Conservation (phyloP, 2,329 filamentous ascomycete species). For the Penicillium sclerotiorum region DNA sequence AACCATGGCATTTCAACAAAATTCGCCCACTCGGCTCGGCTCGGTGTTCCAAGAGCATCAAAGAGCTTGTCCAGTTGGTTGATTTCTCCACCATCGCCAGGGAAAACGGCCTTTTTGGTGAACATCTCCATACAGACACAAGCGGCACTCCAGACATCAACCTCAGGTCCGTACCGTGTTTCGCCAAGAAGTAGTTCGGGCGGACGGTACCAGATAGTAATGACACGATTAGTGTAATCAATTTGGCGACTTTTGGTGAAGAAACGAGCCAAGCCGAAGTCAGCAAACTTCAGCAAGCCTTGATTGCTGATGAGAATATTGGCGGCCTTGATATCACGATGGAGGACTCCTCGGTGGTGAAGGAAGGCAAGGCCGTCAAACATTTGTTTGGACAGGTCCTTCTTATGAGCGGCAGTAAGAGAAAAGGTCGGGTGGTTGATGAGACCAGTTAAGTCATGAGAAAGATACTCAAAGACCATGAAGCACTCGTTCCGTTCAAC, state of each 20-base stretch:
- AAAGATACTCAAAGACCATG: slow-evolving; percentile 99
- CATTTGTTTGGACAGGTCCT: slow-evolving; percentile 87
- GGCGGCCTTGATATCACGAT: slow-evolving; percentile 97
- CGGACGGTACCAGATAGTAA: slow-evolving; percentile 97
- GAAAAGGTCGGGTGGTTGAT: slow-evolving; percentile 93
- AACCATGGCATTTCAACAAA: slow-evolving; percentile 97
- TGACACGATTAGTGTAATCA: slow-evolving; percentile 97
- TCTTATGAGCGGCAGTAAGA: slow-evolving; percentile 82
- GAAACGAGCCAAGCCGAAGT: slow-evolving; percentile 94
- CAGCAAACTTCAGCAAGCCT: slow-evolving; percentile 86
- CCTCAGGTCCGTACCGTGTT: slow-evolving; percentile 84
- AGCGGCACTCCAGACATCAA: slow-evolving; percentile 95
- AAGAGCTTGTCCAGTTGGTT: slow-evolving; percentile 98
- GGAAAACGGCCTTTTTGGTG: slow-evolving; percentile 88
- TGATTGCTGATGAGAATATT: slow-evolving; percentile 93
- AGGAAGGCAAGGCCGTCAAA: slow-evolving; percentile 94
- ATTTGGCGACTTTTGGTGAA: slow-evolving; percentile 89
- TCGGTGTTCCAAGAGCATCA: slow-evolving; percentile 85
- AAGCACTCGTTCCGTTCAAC: slow-evolving; percentile 98
- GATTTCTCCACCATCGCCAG: slow-evolving; percentile 92
- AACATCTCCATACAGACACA: slow-evolving; percentile 98
- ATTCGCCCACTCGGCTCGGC: slow-evolving; percentile 79
- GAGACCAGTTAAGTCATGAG: slow-evolving; percentile 91
- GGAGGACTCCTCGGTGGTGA: slow-evolving; percentile 87
- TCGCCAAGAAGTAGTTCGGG: slow-evolving; percentile 89